Evolutionary conservation across 768 basidiomycete species (phyloP).

Genomic region (Boletus tomentosulus): DNA sequence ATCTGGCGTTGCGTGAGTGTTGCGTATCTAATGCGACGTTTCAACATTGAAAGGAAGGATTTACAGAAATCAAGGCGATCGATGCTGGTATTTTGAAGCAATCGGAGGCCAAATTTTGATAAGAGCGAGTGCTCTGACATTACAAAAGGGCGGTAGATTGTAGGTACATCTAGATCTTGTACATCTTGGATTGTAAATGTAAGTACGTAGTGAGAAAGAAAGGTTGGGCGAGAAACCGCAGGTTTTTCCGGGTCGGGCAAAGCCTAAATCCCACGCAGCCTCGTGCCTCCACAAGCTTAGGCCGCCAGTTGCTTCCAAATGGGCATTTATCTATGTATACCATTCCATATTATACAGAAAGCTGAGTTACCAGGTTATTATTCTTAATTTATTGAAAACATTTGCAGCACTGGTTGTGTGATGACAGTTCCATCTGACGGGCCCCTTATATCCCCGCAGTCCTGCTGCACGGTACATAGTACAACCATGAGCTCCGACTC

Average conservation of each 20-base stretch:
- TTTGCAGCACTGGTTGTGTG: not conserved
- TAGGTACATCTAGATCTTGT: no score
- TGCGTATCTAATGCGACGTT: not conserved
- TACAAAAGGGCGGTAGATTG: not conserved
- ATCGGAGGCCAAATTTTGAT: slow-evolving; percentile 20
- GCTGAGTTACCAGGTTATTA: not conserved
- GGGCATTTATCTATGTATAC: no score
- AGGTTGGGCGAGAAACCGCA: no score
- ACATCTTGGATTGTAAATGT: no score
- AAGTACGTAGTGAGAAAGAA: no score
- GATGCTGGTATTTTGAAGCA: slow-evolving; percentile 25
- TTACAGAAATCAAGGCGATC: slow-evolving; percentile 29
- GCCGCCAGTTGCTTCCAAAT: no score
- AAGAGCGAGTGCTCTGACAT: not conserved
- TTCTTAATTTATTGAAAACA: not conserved
- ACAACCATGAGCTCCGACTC: slow-evolving; percentile 16
- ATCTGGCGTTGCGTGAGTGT: slow-evolving; percentile 30
- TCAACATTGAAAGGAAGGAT: not conserved
- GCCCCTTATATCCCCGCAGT: not conserved
- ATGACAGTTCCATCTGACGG: not conserved
- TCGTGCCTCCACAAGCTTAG: no score
- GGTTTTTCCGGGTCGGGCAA: no score
- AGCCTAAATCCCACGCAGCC: no score
- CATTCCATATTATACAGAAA: not conserved
- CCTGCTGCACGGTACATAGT: not conserved